Percentiles rank a stretch among this genome's conserved stretches.
Conservation (phyloP, 1,139 yeast species). For the Candida sanyaensis region DNA sequence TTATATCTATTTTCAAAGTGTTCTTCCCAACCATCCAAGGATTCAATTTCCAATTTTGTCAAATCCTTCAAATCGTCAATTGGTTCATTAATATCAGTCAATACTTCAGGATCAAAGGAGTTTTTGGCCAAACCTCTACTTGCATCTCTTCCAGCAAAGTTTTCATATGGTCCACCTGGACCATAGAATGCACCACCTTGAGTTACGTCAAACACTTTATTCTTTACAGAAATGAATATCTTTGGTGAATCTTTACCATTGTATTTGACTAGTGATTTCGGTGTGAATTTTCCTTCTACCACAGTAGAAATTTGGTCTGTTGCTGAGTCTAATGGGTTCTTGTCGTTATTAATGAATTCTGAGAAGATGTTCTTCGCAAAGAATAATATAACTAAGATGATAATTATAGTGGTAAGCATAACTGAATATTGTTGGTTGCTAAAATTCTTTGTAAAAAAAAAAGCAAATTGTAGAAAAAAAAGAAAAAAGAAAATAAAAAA, state of each 20-base stretch:
- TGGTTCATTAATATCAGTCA: constrained; percentile 65
- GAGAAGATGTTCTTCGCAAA: constrained; percentile 24
- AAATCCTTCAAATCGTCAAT: constrained; percentile 71
- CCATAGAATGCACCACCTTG: constrained; percentile 88
- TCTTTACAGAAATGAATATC: constrained; percentile 81
- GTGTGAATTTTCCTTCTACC: constrained; percentile 80
- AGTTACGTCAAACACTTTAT: constrained; percentile 84
- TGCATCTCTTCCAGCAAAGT: constrained; percentile 97
- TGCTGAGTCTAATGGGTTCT: constrained; percentile 17
- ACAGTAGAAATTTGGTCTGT: constrained; percentile 47
- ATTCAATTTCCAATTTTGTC: constrained; percentile 58
- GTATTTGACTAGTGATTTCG: constrained; percentile 66
- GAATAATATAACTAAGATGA: constrained; percentile 24
- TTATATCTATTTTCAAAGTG: constrained; percentile 81
- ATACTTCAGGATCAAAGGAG: constrained; percentile 70
- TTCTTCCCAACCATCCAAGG: constrained; percentile 83
- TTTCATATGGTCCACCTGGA: constrained; percentile 94
- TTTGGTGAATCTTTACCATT: constrained; percentile 80
- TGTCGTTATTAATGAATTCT: constrained; percentile 19
- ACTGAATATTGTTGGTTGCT: not conserved
- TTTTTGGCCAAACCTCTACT: constrained; percentile 90
- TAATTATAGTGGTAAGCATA: constrained; percentile 28
- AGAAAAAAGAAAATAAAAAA: not conserved
- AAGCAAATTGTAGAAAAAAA: not conserved
- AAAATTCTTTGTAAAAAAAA: not conserved